Base-by-base conservation (phyloP, 371 early-diverging fungal genomes). In the Coelomomyces lativittatus region DNA sequence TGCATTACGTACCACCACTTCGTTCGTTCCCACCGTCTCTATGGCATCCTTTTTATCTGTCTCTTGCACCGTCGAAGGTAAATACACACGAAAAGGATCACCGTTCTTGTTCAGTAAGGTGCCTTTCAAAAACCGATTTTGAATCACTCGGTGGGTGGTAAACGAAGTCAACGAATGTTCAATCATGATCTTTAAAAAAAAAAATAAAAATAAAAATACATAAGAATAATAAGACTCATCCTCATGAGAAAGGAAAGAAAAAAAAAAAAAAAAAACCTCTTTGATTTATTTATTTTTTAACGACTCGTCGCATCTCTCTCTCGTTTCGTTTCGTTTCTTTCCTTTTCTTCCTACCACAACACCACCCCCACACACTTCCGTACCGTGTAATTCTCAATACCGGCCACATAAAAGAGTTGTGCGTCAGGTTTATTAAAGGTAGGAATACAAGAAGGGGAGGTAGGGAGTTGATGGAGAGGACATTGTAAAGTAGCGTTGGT, bases 111-210 rank as follows among this genome's bases (percentile, higher is more conserved):
- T 24, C 44, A 47, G 27, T 27, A 59, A 21, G 19, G 21, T 19
- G 6, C 61, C 60, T 25, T 45, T 55, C 56, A 66, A 56, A 24
- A 56, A 40, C 28, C 64, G 61, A 29, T 59, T 63, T 26, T 66
- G 58, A 19, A 59, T 41, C 35, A 61, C 54, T 7, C 62, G 25
- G 2, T 53, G 55, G 4, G 61, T 59, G 1, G 51, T 41, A 33
- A 57, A 47, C 8, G 62, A 61, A 14, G 67, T 60, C 25, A 75
- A 59, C 24, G 66, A 60, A 51, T 75, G 76, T 33, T 74, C 75
- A 29, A 74, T 47, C 59, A 58, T 60, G n/a, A 75, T 24, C 6
- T 51, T 19, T 48, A 3, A 9, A 1, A 2, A 60, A 57, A 23
- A 56, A 58, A 17, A 53, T 39, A 35, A 61, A 60, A 44, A 59